phyloP scores from a whole-genome alignment of 2,329 filamentous ascomycete species.

The Fusarium sp. region DNA sequence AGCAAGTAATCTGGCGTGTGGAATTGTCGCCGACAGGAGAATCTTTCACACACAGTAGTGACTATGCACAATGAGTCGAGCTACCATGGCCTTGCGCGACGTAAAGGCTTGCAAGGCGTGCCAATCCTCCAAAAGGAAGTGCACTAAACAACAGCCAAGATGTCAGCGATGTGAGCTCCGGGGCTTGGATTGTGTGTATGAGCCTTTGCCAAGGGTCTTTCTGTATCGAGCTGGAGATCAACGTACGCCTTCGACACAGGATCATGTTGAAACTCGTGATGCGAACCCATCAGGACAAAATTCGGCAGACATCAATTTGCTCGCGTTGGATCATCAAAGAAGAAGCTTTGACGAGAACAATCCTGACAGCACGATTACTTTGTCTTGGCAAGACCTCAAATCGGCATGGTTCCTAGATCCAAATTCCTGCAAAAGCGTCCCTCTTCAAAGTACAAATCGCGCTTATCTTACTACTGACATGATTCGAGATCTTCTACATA shows the following conservation, averaged over 20 bases:
- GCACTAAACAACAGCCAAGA: slow-evolving; percentile 32
- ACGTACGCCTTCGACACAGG: too few relatives aligned
- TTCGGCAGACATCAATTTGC: background rate
- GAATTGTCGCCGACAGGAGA: too few relatives aligned
- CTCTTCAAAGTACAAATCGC: background rate
- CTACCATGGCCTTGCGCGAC: background rate
- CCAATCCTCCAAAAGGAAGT: slow-evolving; percentile 37
- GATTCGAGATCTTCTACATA: slow-evolving; percentile 11
- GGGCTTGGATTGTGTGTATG: slow-evolving; percentile 40
- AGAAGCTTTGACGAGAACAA: background rate
- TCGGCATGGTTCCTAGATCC: slow-evolving; percentile 31
- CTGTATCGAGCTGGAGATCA: slow-evolving; percentile 10
- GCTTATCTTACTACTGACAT: slow-evolving; percentile 9
- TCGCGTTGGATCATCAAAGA: background rate
- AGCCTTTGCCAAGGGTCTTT: slow-evolving; percentile 16
- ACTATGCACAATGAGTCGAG: background rate
- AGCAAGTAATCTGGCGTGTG: background rate
- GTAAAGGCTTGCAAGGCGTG: slow-evolving; percentile 32
- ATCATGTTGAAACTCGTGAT: too few relatives aligned
- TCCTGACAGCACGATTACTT: background rate
- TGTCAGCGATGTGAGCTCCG: slow-evolving; percentile 37
- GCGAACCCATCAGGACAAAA: background rate
- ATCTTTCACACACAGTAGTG: background rate
- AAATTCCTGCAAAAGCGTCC: slow-evolving; percentile 11
- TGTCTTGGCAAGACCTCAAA: slow-evolving; percentile 27